Percentiles rank a stretch among this genome's conserved stretches.
phyloP scores from a whole-genome alignment of 2,329 filamentous ascomycete species.

The Monosporascus sp. region DNA sequence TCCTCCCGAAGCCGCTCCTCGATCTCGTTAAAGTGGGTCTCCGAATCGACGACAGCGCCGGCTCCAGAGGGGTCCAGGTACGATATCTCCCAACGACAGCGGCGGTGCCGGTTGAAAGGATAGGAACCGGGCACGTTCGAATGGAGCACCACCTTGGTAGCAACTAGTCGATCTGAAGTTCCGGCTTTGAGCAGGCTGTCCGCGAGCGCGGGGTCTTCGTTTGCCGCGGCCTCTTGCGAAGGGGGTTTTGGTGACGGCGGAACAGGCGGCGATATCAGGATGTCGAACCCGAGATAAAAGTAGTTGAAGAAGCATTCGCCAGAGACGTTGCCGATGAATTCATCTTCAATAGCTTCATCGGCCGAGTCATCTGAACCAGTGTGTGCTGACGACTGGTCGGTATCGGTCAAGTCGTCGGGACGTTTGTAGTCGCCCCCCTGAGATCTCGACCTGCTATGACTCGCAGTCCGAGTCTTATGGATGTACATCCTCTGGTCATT shows the following conservation, averaged over 20 bases:
- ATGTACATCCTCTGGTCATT: slow-evolving; percentile 85
- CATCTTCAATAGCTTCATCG: slow-evolving; percentile 53
- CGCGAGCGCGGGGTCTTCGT: slow-evolving; percentile 20
- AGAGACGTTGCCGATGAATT: slow-evolving; percentile 47
- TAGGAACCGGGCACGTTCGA: slow-evolving; percentile 94
- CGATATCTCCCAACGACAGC: slow-evolving; percentile 77
- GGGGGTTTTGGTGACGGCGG: slow-evolving; percentile 60
- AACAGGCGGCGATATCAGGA: slow-evolving; percentile 77
- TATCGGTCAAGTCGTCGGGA: slow-evolving; percentile 60
- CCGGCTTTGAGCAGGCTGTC: slow-evolving; percentile 34
- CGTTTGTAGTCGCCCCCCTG: slow-evolving; percentile 39
- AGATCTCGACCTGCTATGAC: slow-evolving; percentile 44
- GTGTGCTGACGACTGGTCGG: slow-evolving; percentile 69
- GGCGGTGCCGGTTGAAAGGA: slow-evolving; percentile 89
- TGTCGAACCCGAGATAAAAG: slow-evolving; percentile 90
- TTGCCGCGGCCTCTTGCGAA: slow-evolving; percentile 26
- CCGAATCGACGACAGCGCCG: slow-evolving; percentile 57
- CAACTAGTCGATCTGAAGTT: slow-evolving; percentile 64
- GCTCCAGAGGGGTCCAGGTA: slow-evolving; percentile 46
- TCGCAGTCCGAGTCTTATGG: slow-evolving; percentile 59
- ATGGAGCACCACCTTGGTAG: slow-evolving; percentile 88
- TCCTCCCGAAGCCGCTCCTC: slow-evolving; percentile 62
- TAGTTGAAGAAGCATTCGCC: slow-evolving; percentile 95
- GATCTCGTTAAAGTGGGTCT: slow-evolving; percentile 71
- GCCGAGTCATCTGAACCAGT: slow-evolving; percentile 67